phyloP scores from a whole-genome alignment of 1,284 basidiomycete species.

The Pholiota adiposa region DNA sequence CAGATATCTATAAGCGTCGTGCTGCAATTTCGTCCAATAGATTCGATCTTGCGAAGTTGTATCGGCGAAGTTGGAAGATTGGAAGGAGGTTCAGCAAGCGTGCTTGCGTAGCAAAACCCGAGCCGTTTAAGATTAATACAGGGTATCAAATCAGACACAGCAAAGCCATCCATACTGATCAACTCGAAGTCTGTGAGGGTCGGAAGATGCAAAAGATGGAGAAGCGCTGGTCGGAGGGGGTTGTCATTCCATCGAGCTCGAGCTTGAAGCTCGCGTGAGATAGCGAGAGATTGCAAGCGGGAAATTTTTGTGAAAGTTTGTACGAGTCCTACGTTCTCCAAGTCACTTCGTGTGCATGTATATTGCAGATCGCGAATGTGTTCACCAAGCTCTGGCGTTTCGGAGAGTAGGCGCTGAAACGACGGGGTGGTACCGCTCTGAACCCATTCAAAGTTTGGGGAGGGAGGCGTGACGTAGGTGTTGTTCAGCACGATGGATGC shows the following conservation, averaged over 20 bases:
- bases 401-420: not conserved
- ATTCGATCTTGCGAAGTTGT: constrained; percentile 3
- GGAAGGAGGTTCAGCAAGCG: not conserved
- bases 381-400: constrained; percentile 8
- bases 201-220: constrained; percentile 12
- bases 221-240: constrained; percentile 1
- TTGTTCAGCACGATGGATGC: constrained; percentile 3
- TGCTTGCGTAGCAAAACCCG: not conserved
- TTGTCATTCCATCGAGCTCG: constrained; percentile 10
- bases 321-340: not conserved
- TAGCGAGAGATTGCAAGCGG: constrained; percentile 3
- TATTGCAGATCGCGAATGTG: constrained; percentile 13
- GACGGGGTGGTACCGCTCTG: not conserved
- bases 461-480: not conserved
- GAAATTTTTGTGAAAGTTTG: constrained; percentile 1
- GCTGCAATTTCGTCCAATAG: not conserved
- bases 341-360: not conserved
- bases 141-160: constrained; percentile 4
- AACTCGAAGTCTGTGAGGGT: constrained; percentile 11
- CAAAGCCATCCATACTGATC: constrained; percentile 2
- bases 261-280: not conserved
- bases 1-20: not conserved
- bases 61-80: not conserved
- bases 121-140: constrained; percentile 8
- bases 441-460: not conserved